A percentile compares a stretch with the other conserved stretches of the same genome.
phyloP scores from a whole-genome alignment of 805 yeast genomes.

The Wickerhamiella lipophila region DNA sequence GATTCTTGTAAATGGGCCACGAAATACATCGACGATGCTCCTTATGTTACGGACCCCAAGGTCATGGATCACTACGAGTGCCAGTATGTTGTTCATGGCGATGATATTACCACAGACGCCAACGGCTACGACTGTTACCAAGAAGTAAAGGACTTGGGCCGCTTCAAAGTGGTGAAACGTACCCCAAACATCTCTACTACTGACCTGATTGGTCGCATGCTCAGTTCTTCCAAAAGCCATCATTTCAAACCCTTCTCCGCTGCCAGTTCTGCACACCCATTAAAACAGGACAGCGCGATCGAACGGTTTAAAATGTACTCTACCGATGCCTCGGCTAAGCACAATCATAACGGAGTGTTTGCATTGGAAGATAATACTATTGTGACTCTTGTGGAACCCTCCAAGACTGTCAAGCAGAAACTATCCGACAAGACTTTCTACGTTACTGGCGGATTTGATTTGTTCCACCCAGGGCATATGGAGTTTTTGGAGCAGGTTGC shows the following conservation, averaged over 20 bases:
- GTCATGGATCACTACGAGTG: slow-evolving; percentile 67
- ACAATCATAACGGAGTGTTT: slow-evolving; percentile 21
- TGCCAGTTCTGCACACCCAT: slow-evolving; percentile 13
- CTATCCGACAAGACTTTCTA: slow-evolving; percentile 32
- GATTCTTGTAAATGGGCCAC: slow-evolving; percentile 86
- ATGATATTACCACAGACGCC: slow-evolving; percentile 94
- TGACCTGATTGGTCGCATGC: slow-evolving; percentile 82
- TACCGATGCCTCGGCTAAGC: slow-evolving; percentile 16
- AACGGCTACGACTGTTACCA: slow-evolving; percentile 90
- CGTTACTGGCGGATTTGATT: slow-evolving; percentile 77
- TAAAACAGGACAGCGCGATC: slow-evolving; percentile 12
- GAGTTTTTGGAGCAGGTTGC: slow-evolving; percentile 47
- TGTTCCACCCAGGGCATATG: slow-evolving; percentile 89
- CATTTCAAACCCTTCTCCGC: slow-evolving; percentile 34
- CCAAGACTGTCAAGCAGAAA: slow-evolving; percentile 9
- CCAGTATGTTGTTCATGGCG: slow-evolving; percentile 93
- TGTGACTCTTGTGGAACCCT: slow-evolving; percentile 13
- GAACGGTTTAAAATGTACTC: slow-evolving; percentile 20
- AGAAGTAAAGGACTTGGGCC: slow-evolving; percentile 66
- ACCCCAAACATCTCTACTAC: slow-evolving; percentile 93
- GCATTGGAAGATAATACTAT: slow-evolving; percentile 9
- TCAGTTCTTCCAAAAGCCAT: slow-evolving; percentile 47
- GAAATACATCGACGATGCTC: slow-evolving; percentile 59
- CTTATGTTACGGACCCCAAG: slow-evolving; percentile 80
- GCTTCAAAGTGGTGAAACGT: slow-evolving; percentile 81